phyloP scores from a whole-genome alignment of 2,329 filamentous ascomycete species.

The Hypoxylon sp. region DNA sequence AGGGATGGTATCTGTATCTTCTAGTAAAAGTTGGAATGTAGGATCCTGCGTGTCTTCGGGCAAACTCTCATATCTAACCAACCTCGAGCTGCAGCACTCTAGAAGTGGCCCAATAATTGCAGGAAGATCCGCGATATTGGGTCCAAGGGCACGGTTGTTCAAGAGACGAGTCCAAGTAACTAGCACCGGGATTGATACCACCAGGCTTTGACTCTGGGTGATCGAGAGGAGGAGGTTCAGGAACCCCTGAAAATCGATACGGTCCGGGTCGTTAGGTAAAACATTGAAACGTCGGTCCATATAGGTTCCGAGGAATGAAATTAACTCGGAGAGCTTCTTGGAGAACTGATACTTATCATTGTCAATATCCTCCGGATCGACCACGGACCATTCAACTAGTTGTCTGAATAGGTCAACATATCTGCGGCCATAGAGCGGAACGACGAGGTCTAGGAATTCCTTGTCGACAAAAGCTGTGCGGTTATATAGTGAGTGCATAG shows the following conservation, averaged over 20 bases:
- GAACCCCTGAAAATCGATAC: constrained; percentile 77
- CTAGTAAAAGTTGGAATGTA: constrained; percentile 83
- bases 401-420: constrained; percentile 78
- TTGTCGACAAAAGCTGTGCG: constrained; percentile 79
- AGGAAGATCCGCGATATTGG: constrained; percentile 69
- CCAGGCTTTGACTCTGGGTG: constrained; percentile 85
- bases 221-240: constrained; percentile 83
- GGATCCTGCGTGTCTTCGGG: constrained; percentile 85
- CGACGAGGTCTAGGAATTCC: constrained; percentile 82
- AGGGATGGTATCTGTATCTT: constrained; percentile 94
- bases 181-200: constrained; percentile 92
- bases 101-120: constrained; percentile 79
- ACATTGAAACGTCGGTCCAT: constrained; percentile 80
- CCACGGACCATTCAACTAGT: constrained; percentile 82
- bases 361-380: constrained; percentile 85
- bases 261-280: constrained; percentile 65
- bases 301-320: constrained; percentile 86
- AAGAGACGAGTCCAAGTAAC: constrained; percentile 90
- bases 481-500: constrained; percentile 83
- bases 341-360: constrained; percentile 91
- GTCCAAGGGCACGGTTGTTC: constrained; percentile 74
- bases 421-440: constrained; percentile 80
- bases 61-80: constrained; percentile 88
- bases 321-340: constrained; percentile 94
- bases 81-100: constrained; percentile 82